phyloP scores from a whole-genome alignment of 306 rosid species.

The Sesbania bispinosa region DNA sequence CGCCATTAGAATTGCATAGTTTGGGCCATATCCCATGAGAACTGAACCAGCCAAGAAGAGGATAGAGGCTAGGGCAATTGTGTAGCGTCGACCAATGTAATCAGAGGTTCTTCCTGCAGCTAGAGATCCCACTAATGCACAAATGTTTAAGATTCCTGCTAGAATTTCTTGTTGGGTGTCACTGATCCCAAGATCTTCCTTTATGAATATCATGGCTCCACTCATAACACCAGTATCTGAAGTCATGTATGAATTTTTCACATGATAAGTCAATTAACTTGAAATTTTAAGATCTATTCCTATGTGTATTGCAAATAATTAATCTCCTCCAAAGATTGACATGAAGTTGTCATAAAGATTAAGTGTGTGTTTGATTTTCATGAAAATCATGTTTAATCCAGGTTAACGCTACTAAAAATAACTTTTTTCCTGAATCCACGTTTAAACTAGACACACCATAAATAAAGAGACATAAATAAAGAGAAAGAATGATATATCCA shows the following conservation, averaged over 20 bases:
- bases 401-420: no score
- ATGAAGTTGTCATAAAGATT: no score
- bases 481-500: no score
- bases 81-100: constrained; percentile 67
- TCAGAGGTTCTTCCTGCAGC: constrained; percentile 62
- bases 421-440: no score
- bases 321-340: no score
- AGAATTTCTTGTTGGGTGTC: constrained; percentile 58
- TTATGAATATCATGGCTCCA: constrained; percentile 79
- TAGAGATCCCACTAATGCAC: constrained; percentile 60
- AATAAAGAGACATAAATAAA: no score
- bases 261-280: no score
- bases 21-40: constrained; percentile 77
- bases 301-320: no score
- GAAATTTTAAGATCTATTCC: no score
- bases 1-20: constrained; percentile 41
- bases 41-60: constrained; percentile 57
- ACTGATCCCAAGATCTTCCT: constrained; percentile 62
- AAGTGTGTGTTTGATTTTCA: no score
- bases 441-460: no score
- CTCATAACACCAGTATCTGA: constrained; percentile 86
- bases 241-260: background rate
- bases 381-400: no score
- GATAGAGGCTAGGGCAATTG: constrained; percentile 43
- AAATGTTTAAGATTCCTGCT: constrained; percentile 62